Base-by-base conservation (phyloP, 306 rosid genomes). In the Alnus rubra region DNA sequence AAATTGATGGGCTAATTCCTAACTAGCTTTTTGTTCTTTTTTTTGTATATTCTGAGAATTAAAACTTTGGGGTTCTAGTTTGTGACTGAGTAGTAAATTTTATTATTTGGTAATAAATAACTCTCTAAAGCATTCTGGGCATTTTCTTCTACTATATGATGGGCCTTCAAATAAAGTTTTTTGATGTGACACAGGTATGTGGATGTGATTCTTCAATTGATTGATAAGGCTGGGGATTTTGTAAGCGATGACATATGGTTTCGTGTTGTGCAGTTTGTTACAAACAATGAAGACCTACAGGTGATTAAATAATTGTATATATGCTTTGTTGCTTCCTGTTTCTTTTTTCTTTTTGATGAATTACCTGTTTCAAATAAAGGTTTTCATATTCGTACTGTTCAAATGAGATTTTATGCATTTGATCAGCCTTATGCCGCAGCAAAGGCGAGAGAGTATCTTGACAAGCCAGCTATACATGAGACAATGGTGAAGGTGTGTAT, bases 201-300 rank as follows among this genome's bases (percentile, higher is more conserved):
- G 72, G 99, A 96, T 54, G 99, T 96, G 58, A 93, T 96, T 82
- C 99, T 96, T 81, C 99, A 96, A 86, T 87, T 96, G 89, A 96
- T 96, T 84, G 99, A 96, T 89, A 96, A 96, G 93, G 99, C 99
- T 2, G 99, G 98, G 80, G 99, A 96, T 83, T 96, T 96, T 88
- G 99, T 96, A 44, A 96, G 99, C 13, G 99, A 96, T 79, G 99
- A 96, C 88, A 96, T 96, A 76, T 96, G 99, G 99, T 96, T 93
- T 84, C 97, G 99, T 75, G 99, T 96, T 78, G 99, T 96, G 80
- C 99, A 96, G 81, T 96, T 96, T 83, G 99, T 96, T 82, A 93
- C 98, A 56, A 96, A 96, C 87, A 96, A 96, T 76, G 99, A 96
- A 87, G 99, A 96, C 78, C 90, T 96, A 76, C 99, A 96, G 99